phyloP scores from a whole-genome alignment of 495 filamentous ascomycete species.

The Aspergillus haitiensis region DNA sequence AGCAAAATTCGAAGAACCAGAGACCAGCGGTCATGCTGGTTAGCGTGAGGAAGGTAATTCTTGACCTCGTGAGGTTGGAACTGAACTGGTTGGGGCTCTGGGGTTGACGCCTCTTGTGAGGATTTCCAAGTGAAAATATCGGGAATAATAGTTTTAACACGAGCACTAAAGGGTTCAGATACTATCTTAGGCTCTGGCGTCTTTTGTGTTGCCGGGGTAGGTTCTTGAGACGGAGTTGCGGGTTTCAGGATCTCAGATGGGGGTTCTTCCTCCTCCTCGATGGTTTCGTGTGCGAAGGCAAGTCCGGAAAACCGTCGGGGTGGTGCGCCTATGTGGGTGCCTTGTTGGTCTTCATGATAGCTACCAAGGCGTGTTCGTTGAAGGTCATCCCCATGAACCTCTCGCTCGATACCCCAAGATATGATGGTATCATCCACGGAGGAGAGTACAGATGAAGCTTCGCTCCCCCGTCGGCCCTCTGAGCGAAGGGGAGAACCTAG shows the following conservation, averaged over 20 bases:
- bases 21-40: background rate
- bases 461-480: slow-evolving; percentile 21
- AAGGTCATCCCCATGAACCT: slow-evolving; percentile 43
- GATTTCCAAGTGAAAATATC: background rate
- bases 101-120: background rate
- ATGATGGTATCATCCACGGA: slow-evolving; percentile 40
- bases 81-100: background rate
- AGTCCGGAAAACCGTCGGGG: slow-evolving; percentile 46
- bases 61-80: background rate
- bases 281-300: slow-evolving; percentile 32
- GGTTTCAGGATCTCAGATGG: slow-evolving; percentile 4
- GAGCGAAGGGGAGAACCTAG: slow-evolving; percentile 17
- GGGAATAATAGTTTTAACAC: slow-evolving; percentile 33
- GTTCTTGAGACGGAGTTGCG: slow-evolving; percentile 6
- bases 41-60: background rate
- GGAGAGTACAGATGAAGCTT: slow-evolving; percentile 29
- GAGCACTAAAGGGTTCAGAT: slow-evolving; percentile 22
- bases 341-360: slow-evolving; percentile 28
- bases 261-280: slow-evolving; percentile 36
- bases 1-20: slow-evolving; percentile 8
- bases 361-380: slow-evolving; percentile 37
- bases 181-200: slow-evolving; percentile 8
- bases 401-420: slow-evolving; percentile 46
- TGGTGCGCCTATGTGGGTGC: slow-evolving; percentile 41
- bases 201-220: background rate